Evolutionary conservation across 148 eudicot genomes (phyloP).

Genomic region (Vaccinium corymbosum): DNA sequence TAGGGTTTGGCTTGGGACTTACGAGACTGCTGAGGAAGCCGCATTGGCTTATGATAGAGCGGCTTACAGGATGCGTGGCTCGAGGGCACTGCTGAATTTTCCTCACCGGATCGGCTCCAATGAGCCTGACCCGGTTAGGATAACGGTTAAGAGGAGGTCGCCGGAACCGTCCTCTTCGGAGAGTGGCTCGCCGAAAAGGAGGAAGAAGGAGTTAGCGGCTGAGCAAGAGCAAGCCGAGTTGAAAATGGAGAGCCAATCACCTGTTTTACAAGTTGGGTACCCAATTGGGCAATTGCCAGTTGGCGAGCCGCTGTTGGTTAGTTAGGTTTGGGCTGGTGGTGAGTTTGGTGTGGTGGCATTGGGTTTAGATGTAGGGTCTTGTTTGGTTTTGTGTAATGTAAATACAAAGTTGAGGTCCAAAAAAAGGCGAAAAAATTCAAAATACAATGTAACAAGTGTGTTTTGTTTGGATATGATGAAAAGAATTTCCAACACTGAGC

Average conservation of each 20-base stretch:
- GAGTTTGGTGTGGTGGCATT: not conserved
- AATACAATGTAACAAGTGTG: not conserved
- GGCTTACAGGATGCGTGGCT: conserved; percentile 55
- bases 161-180: conserved; percentile 43
- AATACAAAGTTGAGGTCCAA: not conserved
- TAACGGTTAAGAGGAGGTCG: conserved; percentile 44
- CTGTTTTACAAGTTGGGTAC: conserved; percentile 20
- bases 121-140: conserved; percentile 56
- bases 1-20: conserved; percentile 63
- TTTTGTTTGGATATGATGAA: no score
- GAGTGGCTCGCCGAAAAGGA: conserved; percentile 35
- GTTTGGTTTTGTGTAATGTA: conserved; percentile 8
- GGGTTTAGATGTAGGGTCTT: not conserved
- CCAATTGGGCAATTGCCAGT: conserved; percentile 15
- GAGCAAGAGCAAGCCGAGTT: conserved; percentile 24
- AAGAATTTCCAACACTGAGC: no score
- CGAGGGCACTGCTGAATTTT: conserved; percentile 47
- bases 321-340: not conserved
- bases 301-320: conserved; percentile 24
- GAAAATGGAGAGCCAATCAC: conserved; percentile 32
- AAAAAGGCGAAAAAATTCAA: no score
- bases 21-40: conserved; percentile 62
- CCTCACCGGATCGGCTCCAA: conserved; percentile 42
- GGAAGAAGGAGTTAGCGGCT: conserved; percentile 24
- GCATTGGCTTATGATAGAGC: conserved; percentile 56